These are phyloP conservation scores for Debaryomyces nepalensis DNA, from an alignment of 1,139 yeast species.

Conservation along the genomic window DNA sequence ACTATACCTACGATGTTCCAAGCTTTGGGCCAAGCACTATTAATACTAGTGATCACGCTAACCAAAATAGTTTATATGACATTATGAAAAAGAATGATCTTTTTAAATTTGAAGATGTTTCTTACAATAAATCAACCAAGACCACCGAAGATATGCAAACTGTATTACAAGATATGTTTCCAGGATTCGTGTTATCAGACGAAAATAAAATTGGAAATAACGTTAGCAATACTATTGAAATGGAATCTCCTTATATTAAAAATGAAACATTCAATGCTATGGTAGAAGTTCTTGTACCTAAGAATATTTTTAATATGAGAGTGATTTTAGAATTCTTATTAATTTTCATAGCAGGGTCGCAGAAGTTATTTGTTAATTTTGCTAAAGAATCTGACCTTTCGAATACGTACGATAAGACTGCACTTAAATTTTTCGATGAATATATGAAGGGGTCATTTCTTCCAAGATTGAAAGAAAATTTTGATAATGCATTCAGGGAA, in stretches of 20 bases:
- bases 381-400: conserved; percentile 14
- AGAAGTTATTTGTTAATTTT: conserved; percentile 30
- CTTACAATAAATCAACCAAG: conserved; percentile 36
- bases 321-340: conserved; percentile 67
- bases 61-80: conserved; percentile 23
- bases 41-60: conserved; percentile 1
- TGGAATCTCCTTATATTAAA: conserved; percentile 57
- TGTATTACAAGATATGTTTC: conserved; percentile 61
- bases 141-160: conserved; percentile 50
- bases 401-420: conserved; percentile 25
- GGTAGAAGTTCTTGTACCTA: conserved; percentile 71
- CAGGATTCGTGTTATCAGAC: conserved; percentile 53
- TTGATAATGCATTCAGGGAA: conserved; percentile 42
- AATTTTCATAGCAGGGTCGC: conserved; percentile 57
- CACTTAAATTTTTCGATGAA: conserved; percentile 58
- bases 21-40: conserved; percentile 6
- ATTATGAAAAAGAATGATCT: conserved; percentile 35
- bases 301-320: conserved; percentile 82
- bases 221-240: conserved; percentile 15
- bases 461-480: conserved; percentile 63
- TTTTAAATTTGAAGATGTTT: conserved; percentile 56
- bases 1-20: conserved; percentile 51
- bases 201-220: conserved; percentile 18
- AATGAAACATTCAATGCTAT: conserved; percentile 57
- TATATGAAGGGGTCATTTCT: conserved; percentile 70